A percentile compares a stretch with the other conserved stretches of the same genome.
phyloP scores from a whole-genome alignment of 1,139 yeast genomes.

The Hyphopichia buzzinii region DNA sequence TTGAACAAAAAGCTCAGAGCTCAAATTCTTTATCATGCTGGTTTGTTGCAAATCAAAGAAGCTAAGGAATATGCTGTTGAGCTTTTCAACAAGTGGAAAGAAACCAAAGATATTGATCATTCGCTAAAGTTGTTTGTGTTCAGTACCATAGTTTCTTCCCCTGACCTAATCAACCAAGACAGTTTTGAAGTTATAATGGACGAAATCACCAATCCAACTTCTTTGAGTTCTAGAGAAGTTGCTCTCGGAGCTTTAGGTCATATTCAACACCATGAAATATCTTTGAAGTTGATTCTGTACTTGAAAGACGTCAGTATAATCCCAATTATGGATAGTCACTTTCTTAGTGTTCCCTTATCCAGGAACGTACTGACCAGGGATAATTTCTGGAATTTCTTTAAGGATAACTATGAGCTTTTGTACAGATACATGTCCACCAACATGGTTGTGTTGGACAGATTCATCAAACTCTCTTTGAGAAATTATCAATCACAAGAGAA shows the following conservation, averaged over 20 bases:
- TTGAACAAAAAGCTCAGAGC: slow-evolving; percentile 52
- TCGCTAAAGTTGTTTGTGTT: slow-evolving; percentile 55
- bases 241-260: slow-evolving; percentile 63
- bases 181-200: slow-evolving; percentile 48
- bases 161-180: slow-evolving; percentile 35
- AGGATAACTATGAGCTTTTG: slow-evolving; percentile 50
- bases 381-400: slow-evolving; percentile 55
- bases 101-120: slow-evolving; percentile 45
- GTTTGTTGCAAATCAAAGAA: slow-evolving; percentile 46
- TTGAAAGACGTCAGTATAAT: slow-evolving; percentile 42
- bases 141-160: slow-evolving; percentile 46
- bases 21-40: slow-evolving; percentile 50
- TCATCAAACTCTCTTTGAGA: slow-evolving; percentile 51
- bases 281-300: slow-evolving; percentile 36
- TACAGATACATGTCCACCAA: slow-evolving; percentile 50
- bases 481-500: slow-evolving; percentile 45
- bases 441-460: slow-evolving; percentile 63
- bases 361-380: slow-evolving; percentile 49
- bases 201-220: slow-evolving; percentile 54
- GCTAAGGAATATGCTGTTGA: slow-evolving; percentile 46
- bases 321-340: slow-evolving; percentile 74
- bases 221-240: slow-evolving; percentile 67
- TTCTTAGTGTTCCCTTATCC: slow-evolving; percentile 52
- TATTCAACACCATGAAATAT: slow-evolving; percentile 36
- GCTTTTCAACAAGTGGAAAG: slow-evolving; percentile 37